These are phyloP conservation scores for Mycena epipterygia DNA, from an alignment of 768 basidiomycete genomes.

Conservation along the genomic window DNA sequence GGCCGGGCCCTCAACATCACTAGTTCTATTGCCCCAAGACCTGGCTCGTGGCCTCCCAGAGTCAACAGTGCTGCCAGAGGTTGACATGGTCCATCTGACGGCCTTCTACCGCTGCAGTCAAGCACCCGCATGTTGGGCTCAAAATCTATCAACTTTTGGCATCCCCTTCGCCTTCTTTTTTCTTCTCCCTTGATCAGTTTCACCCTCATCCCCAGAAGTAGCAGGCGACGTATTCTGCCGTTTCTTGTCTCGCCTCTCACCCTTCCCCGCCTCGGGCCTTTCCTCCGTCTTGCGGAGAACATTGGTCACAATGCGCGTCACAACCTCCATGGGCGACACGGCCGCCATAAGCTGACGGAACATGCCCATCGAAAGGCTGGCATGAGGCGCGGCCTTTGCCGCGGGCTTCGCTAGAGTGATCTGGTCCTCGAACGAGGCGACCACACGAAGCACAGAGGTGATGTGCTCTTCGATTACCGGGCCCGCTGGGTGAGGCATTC, in stretches of 20 bases:
- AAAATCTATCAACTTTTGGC: too few species aligned
- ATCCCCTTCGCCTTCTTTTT: background rate
- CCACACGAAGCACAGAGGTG: conserved; percentile 3
- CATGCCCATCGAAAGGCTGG: conserved; percentile 1
- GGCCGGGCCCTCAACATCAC: too few species aligned
- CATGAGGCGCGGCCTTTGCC: background rate
- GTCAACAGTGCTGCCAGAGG: too few species aligned
- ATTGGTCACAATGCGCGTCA: background rate
- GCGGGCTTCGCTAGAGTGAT: background rate
- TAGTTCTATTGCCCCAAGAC: too few species aligned
- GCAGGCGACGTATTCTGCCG: background rate
- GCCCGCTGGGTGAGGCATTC: background rate
- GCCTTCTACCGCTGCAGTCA: too few species aligned
- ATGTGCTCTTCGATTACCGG: background rate
- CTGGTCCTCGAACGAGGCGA: background rate
- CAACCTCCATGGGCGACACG: background rate
- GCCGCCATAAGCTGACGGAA: background rate
- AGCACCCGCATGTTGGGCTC: too few species aligned
- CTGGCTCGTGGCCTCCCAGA: too few species aligned
- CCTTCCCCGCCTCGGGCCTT: background rate
- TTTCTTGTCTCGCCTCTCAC: background rate
- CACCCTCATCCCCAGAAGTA: background rate
- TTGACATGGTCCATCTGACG: too few species aligned
- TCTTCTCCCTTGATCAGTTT: background rate
- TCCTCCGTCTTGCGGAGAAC: background rate